These are phyloP conservation scores for Gnetum montanum DNA, from an alignment of 75 land plant genomes.

Conservation along the genomic window DNA sequence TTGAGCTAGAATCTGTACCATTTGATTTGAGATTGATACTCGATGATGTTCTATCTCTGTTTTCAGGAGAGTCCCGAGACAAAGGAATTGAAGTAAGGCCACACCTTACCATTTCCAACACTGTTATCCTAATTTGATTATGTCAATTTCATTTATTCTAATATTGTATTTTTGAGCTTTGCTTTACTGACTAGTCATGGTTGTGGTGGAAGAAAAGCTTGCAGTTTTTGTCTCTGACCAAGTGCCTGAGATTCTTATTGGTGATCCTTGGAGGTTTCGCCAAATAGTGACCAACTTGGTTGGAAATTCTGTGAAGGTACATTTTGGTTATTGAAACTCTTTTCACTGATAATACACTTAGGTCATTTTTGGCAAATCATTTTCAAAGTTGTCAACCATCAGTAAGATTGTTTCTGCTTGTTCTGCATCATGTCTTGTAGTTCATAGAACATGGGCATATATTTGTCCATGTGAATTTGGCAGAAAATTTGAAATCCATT, in stretches of 20 bases:
- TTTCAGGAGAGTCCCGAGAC: conserved; percentile 64
- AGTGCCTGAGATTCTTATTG: conserved; percentile 68
- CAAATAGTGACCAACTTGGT: conserved; percentile 88
- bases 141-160: neutral
- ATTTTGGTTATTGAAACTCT: neutral
- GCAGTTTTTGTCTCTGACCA: conserved; percentile 76
- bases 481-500: conserved; percentile 20
- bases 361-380: neutral
- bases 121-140: neutral
- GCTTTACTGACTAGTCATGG: neutral
- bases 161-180: neutral
- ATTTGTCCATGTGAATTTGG: conserved; percentile 67
- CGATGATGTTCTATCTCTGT: conserved; percentile 81
- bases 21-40: conserved; percentile 63
- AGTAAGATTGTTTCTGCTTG: neutral
- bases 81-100: conserved; percentile 64
- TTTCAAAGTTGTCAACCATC: neutral
- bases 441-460: conserved; percentile 81
- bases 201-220: conserved; percentile 35
- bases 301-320: conserved; percentile 80
- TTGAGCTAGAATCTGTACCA: conserved; percentile 73
- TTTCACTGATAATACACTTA: neutral
- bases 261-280: conserved; percentile 85
- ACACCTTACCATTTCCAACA: neutral
- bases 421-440: conserved; percentile 21